Conservation (phyloP, 805 yeast species). For the Ogataea paraovalis region DNA sequence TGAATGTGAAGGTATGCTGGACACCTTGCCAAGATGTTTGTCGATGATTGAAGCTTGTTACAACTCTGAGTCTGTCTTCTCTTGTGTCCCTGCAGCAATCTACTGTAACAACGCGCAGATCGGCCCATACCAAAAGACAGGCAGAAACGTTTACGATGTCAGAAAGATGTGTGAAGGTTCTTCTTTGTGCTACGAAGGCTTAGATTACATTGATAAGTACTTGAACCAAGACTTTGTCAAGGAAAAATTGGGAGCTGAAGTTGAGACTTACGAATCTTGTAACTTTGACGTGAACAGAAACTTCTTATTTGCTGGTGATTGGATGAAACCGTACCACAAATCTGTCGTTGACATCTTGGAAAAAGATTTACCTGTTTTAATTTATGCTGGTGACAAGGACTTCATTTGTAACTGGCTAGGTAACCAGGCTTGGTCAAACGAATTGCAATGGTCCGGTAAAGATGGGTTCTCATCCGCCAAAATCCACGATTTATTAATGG, state of each 20-base stretch:
- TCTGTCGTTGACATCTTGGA: conserved; percentile 57
- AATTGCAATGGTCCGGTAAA: conserved; percentile 57
- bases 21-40: conserved; percentile 61
- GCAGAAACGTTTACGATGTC: conserved; percentile 63
- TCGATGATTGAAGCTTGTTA: conserved; percentile 64
- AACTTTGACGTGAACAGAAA: conserved; percentile 46
- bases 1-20: conserved; percentile 62
- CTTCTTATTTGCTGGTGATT: conserved; percentile 58
- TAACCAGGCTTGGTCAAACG: conserved; percentile 76
- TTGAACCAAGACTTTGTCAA: conserved; percentile 53
- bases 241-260: conserved; percentile 53
- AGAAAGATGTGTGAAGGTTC: conserved; percentile 50
- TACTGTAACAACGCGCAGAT: conserved; percentile 60
- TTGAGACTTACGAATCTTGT: conserved; percentile 47
- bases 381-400: conserved; percentile 94
- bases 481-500: conserved; percentile 21
- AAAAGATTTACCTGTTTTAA: conserved; percentile 68
- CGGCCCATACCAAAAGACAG: conserved; percentile 55
- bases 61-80: conserved; percentile 48
- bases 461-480: conserved; percentile 26
- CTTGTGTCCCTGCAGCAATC: conserved; percentile 61
- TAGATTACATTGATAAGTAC: conserved; percentile 47
- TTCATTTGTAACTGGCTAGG: conserved; percentile 93
- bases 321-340: conserved; percentile 61
- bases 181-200: conserved; percentile 48